phyloP scores from a whole-genome alignment of 106 monocot species.

The Dioscorea alata region DNA sequence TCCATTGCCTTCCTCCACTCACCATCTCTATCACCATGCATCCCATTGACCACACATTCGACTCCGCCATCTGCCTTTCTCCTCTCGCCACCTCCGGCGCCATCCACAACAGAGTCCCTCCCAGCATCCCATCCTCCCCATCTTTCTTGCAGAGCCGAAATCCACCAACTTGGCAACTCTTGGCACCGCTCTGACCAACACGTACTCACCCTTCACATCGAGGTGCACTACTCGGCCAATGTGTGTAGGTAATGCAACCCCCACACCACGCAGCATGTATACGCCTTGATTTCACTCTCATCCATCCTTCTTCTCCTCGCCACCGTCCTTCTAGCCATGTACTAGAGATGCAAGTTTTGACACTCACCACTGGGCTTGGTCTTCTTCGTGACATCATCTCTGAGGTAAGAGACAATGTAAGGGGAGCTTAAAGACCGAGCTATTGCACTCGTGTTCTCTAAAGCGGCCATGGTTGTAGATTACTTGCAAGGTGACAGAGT shows the following conservation, averaged over 20 bases:
- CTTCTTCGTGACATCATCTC: slow-evolving; percentile 20
- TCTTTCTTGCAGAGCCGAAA: slow-evolving; percentile 38
- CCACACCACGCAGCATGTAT: slow-evolving; percentile 20
- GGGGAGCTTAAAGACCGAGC: slow-evolving; percentile 36
- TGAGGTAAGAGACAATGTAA: slow-evolving; percentile 43
- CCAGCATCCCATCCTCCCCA: not conserved
- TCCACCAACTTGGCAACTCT: slow-evolving; percentile 28
- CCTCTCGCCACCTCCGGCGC: slow-evolving; percentile 79
- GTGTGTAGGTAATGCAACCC: slow-evolving; percentile 38
- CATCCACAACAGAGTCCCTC: slow-evolving; percentile 85
- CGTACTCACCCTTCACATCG: slow-evolving; percentile 54
- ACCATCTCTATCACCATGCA: slow-evolving; percentile 88
- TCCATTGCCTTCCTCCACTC: slow-evolving; percentile 55
- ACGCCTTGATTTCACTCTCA: slow-evolving; percentile 21
- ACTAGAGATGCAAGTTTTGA: slow-evolving; percentile 48
- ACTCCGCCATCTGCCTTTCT: slow-evolving; percentile 26
- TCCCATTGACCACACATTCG: slow-evolving; percentile 92
- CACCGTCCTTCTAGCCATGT: slow-evolving; percentile 34
- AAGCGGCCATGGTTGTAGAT: slow-evolving; percentile 5
- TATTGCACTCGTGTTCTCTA: slow-evolving; percentile 41
- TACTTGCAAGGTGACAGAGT: not conserved
- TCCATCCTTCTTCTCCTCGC: slow-evolving; percentile 11
- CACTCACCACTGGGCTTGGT: not conserved
- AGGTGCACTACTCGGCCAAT: slow-evolving; percentile 38
- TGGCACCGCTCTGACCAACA: slow-evolving; percentile 16